phyloP scores from a whole-genome alignment of 2,329 filamentous ascomycete genomes.

The Cadophora luteo-olivacea region DNA sequence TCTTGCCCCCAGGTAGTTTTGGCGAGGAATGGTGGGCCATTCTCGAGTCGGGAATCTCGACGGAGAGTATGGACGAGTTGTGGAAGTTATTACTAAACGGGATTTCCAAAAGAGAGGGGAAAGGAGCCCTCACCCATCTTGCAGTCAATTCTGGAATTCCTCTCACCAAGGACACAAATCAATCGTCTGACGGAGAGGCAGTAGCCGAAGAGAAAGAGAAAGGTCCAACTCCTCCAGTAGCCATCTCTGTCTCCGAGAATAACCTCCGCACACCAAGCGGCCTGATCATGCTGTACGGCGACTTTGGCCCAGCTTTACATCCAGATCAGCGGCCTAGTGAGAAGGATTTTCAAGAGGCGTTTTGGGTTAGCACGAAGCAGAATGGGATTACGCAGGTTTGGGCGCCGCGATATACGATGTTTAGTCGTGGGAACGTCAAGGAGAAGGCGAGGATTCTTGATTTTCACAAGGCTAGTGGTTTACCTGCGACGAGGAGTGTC shows the following conservation, averaged over 20 bases:
- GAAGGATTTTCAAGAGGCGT: conserved; percentile 67
- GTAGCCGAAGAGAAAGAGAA: conserved; percentile 18
- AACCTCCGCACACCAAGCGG: conserved; percentile 75
- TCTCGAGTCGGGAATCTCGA: conserved; percentile 15
- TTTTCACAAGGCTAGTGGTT: conserved; percentile 48
- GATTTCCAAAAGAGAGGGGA: conserved; percentile 51
- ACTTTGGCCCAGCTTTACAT: conserved; percentile 66
- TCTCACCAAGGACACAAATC: conserved; percentile 42
- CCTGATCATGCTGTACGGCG: conserved; percentile 73
- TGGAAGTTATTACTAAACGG: conserved; percentile 57
- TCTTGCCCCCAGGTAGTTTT: conserved; percentile 67
- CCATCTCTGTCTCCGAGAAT: conserved; percentile 57
- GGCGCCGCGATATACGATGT: conserved; percentile 94
- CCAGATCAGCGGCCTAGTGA: conserved; percentile 26
- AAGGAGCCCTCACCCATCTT: conserved; percentile 58
- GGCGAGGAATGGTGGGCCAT: conserved; percentile 45
- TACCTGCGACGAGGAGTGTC: not conserved
- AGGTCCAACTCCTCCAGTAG: not conserved
- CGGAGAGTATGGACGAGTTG: conserved; percentile 43
- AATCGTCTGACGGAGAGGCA: conserved; percentile 15
- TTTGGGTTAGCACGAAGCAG: conserved; percentile 83
- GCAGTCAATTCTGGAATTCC: conserved; percentile 69
- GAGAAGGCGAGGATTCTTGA: conserved; percentile 81
- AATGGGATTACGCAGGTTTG: conserved; percentile 84
- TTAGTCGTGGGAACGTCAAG: conserved; percentile 86